Evolutionary conservation across 495 filamentous ascomycete genomes (phyloP).

Genomic region (Hypomontagnella submonticulosa): DNA sequence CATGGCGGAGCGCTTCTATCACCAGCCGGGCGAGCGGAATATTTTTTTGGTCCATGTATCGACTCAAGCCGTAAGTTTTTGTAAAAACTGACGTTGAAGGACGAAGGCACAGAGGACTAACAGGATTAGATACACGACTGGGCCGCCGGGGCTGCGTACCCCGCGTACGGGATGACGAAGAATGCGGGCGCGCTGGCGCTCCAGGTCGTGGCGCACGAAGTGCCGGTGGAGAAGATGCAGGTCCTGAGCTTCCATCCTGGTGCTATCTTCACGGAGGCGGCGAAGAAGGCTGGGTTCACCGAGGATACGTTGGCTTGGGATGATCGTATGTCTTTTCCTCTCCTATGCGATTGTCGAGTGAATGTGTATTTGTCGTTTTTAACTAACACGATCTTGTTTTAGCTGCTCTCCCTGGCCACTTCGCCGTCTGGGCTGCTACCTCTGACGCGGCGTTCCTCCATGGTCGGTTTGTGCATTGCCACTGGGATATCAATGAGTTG

Average conservation of each 20-base stretch:
- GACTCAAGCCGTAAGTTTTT: too few species aligned
- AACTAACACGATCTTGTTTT: background rate
- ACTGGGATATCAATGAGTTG: conserved; percentile 68
- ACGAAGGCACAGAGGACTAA: too few species aligned
- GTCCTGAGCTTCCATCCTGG: conserved; percentile 60
- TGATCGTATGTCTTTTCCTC: conserved; percentile 46
- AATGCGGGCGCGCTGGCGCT: conserved; percentile 50
- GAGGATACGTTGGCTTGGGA: conserved; percentile 47
- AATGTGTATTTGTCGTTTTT: background rate
- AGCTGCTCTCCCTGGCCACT: conserved; percentile 59
- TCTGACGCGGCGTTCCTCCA: conserved; percentile 64
- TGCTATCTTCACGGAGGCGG: conserved; percentile 48
- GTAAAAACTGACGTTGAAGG: too few species aligned
- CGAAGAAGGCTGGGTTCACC: conserved; percentile 26
- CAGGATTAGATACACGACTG: too few species aligned
- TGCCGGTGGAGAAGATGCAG: conserved; percentile 49
- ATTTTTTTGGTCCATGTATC: conserved; percentile 55
- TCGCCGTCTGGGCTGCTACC: conserved; percentile 61
- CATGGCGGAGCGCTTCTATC: conserved; percentile 49
- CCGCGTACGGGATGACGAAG: conserved; percentile 54
- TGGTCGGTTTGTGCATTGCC: conserved; percentile 59
- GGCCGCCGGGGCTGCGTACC: background rate
- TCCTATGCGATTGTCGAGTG: background rate
- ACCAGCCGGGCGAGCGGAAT: conserved; percentile 34
- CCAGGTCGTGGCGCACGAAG: conserved; percentile 52